phyloP scores from a whole-genome alignment of 306 rosid species.

The Ammopiptanthus mongolicus region DNA sequence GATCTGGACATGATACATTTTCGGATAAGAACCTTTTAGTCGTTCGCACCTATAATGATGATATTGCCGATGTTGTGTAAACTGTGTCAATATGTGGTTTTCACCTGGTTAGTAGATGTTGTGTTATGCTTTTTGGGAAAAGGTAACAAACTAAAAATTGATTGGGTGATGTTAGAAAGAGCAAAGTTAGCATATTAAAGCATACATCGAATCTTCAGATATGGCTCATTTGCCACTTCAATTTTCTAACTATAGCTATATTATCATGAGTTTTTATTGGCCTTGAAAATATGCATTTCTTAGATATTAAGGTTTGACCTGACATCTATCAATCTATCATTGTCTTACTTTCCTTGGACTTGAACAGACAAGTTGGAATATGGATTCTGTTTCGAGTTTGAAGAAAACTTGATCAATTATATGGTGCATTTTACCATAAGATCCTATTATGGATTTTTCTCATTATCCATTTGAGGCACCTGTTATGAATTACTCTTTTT shows the following conservation, averaged over 20 bases:
- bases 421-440: neutral
- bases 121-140: neutral
- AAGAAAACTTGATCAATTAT: neutral
- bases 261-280: neutral
- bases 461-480: neutral
- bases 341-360: neutral
- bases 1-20: neutral
- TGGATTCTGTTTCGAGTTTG: neutral
- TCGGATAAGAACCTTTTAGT: neutral
- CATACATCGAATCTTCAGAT: neutral
- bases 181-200: neutral
- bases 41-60: neutral
- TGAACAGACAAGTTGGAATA: neutral
- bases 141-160: neutral
- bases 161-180: neutral
- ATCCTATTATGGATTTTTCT: neutral
- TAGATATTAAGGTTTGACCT: neutral
- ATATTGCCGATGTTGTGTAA: neutral
- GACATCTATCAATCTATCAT: neutral
- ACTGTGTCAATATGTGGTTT: neutral
- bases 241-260: neutral
- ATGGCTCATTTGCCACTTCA: neutral
- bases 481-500: neutral
- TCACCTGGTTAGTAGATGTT: neutral
- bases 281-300: neutral